Conservation (phyloP, 176 grass and related monocot species). For the Oryza coarctata region DNA sequence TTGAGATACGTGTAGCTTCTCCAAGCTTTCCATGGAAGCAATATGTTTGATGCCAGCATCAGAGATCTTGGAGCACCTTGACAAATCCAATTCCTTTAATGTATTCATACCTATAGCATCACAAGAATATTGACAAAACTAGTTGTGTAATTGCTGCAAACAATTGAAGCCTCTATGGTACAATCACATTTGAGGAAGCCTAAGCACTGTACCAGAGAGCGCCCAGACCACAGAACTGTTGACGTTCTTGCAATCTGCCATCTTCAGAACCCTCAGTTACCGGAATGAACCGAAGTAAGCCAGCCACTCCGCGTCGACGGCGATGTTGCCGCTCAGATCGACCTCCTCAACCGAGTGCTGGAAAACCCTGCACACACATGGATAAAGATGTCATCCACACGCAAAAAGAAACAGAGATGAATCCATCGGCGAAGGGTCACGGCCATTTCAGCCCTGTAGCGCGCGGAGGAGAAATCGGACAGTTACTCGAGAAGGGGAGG, state of each 20-base stretch:
- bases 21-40: constrained; percentile 62
- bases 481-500: too few species aligned
- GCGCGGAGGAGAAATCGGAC: neutral
- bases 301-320: constrained; percentile 73
- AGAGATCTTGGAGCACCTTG: constrained; percentile 73
- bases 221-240: constrained; percentile 61
- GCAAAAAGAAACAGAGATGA: neutral
- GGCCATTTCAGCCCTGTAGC: neutral
- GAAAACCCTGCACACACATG: constrained; percentile 55
- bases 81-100: constrained; percentile 80
- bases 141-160: neutral
- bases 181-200: neutral
- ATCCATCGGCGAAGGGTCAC: neutral
- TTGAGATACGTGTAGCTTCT: constrained; percentile 72
- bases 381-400: neutral
- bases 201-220: constrained; percentile 48
- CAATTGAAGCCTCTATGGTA: neutral
- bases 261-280: constrained; percentile 49
- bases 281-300: constrained; percentile 79
- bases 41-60: constrained; percentile 77
- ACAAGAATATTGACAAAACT: neutral
- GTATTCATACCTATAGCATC: constrained; percentile 59
- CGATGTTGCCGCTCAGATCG: constrained; percentile 53
- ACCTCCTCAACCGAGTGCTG: constrained; percentile 59
- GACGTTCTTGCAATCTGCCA: constrained; percentile 73